Evolutionary conservation across 139 green algal genomes (phyloP).

Genomic region (Chlorella sorokiniana): DNA sequence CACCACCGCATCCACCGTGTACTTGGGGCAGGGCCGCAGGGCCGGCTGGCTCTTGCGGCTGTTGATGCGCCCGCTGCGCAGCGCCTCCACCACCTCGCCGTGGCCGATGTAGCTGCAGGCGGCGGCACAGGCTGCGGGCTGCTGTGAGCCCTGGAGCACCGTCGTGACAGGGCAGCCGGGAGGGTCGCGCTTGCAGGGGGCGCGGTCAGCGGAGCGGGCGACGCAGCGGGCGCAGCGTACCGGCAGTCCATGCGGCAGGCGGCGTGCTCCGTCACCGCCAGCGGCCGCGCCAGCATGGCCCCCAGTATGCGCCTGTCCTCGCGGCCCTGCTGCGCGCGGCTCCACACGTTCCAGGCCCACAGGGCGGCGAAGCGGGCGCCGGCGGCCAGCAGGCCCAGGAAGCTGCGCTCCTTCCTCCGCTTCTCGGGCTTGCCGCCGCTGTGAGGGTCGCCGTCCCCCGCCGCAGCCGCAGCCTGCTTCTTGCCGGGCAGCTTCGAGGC

Average conservation of each 20-base stretch:
- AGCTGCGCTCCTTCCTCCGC: not conserved
- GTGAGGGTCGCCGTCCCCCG: not conserved
- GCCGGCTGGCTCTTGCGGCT: conserved; percentile 41
- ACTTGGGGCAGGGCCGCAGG: conserved; percentile 53
- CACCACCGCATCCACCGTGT: conserved; percentile 47
- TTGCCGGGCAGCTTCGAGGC: conserved; percentile 6
- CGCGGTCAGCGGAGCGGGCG: too few species aligned
- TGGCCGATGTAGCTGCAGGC: conserved; percentile 39
- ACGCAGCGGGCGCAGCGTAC: not conserved
- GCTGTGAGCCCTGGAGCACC: too few species aligned
- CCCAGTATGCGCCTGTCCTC: conserved; percentile 25
- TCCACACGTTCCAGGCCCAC: conserved; percentile 21
- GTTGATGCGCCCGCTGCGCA: conserved; percentile 48
- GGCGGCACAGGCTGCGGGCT: too few species aligned
- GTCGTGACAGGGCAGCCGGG: too few species aligned
- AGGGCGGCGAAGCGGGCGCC: conserved; percentile 13
- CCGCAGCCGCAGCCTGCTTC: not conserved
- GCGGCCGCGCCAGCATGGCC: conserved; percentile 30
- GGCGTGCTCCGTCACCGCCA: conserved; percentile 52
- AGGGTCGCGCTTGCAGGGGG: too few species aligned
- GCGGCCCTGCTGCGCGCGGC: not conserved
- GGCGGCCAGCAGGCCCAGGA: conserved; percentile 5
- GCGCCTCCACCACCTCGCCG: conserved; percentile 30
- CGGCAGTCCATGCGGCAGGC: conserved; percentile 61
- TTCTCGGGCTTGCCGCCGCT: conserved; percentile 1